phyloP scores from a whole-genome alignment of 495 filamentous ascomycete genomes.

The Podospora pseudoanserina region DNA sequence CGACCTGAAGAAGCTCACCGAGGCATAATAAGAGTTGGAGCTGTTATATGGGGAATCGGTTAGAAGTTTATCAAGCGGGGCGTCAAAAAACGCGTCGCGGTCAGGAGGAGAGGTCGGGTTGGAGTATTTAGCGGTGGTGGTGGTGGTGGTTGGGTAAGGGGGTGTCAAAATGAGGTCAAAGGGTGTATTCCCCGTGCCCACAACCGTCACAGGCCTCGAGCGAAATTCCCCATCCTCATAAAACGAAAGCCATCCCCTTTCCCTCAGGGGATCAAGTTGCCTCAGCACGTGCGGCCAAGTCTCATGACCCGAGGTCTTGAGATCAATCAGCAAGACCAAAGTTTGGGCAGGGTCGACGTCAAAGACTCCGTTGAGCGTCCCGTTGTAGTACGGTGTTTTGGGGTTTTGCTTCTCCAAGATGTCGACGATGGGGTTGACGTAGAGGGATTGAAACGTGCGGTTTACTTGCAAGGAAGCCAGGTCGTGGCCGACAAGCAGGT shows the following conservation, averaged over 20 bases:
- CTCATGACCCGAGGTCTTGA: constrained; percentile 54
- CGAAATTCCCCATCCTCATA: constrained; percentile 50
- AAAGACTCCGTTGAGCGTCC: constrained; percentile 55
- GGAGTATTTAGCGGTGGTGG: not conserved
- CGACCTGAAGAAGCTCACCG: constrained; percentile 42
- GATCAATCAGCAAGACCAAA: constrained; percentile 67
- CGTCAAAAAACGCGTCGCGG: constrained; percentile 65
- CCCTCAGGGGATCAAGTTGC: constrained; percentile 63
- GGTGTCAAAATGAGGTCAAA: constrained; percentile 51
- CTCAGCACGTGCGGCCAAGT: constrained; percentile 56
- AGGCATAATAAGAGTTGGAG: constrained; percentile 54
- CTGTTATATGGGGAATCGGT: constrained; percentile 36
- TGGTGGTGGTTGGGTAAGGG: not conserved
- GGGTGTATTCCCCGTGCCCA: constrained; percentile 75
- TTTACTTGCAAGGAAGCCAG: constrained; percentile 47
- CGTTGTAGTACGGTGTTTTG: constrained; percentile 41
- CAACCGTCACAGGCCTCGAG: constrained; percentile 65
- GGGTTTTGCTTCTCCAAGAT: constrained; percentile 56
- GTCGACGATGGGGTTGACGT: constrained; percentile 59
- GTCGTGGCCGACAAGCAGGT: constrained; percentile 61
- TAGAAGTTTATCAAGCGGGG: constrained; percentile 48
- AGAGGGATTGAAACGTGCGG: constrained; percentile 59
- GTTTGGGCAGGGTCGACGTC: constrained; percentile 56
- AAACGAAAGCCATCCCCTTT: constrained; percentile 56
- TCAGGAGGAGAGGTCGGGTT: constrained; percentile 43